Base-by-base conservation (phyloP, 176 grass and related monocot genomes). In the Elaeis guineensis region DNA sequence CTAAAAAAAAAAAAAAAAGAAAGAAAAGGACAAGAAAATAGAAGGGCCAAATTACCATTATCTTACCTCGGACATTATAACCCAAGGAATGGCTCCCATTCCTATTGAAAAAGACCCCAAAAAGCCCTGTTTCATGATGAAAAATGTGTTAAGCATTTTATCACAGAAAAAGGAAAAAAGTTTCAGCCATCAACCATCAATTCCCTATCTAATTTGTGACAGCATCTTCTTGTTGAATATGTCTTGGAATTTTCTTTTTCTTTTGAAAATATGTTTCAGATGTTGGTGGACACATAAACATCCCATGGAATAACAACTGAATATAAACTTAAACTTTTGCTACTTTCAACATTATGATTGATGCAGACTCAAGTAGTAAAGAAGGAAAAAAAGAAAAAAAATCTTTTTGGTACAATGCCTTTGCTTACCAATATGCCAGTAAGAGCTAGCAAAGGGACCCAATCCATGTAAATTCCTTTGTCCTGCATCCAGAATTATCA, bases 41-140 rank as follows among this genome's bases (percentile, higher is more conserved):
- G 6, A 30, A 6, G 5, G 28, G 6, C 5, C 5, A 30, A 30
- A 30, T 30, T 0, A 60, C 0, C 11, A 60, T 29, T 53, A 4
- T 56, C 66, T 25, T 75, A 79, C 84, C 84, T 86, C 74, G 55
- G 74, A 87, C 83, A 87, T 87, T 25, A 87, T 70, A 73, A 86
- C 78, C 74, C 83, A 86, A 44, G 83, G 83, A 48, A 86, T 77
- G 9, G 74, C 71, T 50, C 83, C 78, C 83, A 86, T 82, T 81
- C 83, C 83, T 71, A 82, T 61, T 19, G 78, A 81, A 66, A 58
- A 86, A 17, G 73, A 74, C 21, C 63, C 78, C 51, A 82, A 20
- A 54, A 75, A 87, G 17, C 78, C 64, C 83, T 87, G 59, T 75
- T 81, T 57, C 65, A 61, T 26, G 9, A 39, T 39, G 35, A 11